phyloP scores from a whole-genome alignment of 495 filamentous ascomycete species.

The Penicillium canariense region DNA sequence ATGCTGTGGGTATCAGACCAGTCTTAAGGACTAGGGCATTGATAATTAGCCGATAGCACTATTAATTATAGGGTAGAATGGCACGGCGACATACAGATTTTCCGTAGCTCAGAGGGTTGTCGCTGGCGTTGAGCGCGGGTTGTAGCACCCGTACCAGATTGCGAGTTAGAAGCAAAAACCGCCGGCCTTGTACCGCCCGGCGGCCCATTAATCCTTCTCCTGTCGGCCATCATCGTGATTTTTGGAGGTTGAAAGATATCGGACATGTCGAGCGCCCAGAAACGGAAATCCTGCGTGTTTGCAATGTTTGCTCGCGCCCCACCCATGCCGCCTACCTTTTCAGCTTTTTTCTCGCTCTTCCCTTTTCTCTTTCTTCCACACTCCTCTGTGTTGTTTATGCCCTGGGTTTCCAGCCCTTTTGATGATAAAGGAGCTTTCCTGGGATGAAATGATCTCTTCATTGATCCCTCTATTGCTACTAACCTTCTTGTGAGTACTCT shows the following conservation, averaged over 20 bases:
- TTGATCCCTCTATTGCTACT: not conserved
- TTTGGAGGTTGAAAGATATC: constrained; percentile 10
- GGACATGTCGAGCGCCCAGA: constrained; percentile 21
- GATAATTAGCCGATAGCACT: constrained; percentile 12
- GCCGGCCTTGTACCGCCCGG: constrained; percentile 73
- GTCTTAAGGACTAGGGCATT: constrained; percentile 73
- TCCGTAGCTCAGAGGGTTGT: constrained; percentile 65
- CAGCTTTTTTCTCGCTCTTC: constrained; percentile 28
- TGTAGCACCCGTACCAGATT: constrained; percentile 35
- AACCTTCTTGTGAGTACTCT: constrained; percentile 1
- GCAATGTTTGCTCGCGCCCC: constrained; percentile 39
- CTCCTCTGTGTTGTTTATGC: constrained; percentile 17
- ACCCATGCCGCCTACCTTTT: constrained; percentile 21
- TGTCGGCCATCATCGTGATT: constrained; percentile 64
- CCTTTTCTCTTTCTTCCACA: constrained; percentile 29
- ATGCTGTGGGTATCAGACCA: constrained; percentile 86
- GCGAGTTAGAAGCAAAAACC: constrained; percentile 55
- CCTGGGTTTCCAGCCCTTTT: constrained; percentile 13
- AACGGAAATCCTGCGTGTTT: constrained; percentile 45
- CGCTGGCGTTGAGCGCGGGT: constrained; percentile 50
- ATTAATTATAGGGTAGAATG: not conserved
- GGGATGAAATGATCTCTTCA: not conserved
- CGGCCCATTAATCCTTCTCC: constrained; percentile 89
- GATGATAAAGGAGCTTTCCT: constrained; percentile 20
- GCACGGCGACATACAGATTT: constrained; percentile 67